These are phyloP conservation scores for Brettanomyces bruxellensis DNA, from an alignment of 805 yeast genomes.

Conservation along the genomic window DNA sequence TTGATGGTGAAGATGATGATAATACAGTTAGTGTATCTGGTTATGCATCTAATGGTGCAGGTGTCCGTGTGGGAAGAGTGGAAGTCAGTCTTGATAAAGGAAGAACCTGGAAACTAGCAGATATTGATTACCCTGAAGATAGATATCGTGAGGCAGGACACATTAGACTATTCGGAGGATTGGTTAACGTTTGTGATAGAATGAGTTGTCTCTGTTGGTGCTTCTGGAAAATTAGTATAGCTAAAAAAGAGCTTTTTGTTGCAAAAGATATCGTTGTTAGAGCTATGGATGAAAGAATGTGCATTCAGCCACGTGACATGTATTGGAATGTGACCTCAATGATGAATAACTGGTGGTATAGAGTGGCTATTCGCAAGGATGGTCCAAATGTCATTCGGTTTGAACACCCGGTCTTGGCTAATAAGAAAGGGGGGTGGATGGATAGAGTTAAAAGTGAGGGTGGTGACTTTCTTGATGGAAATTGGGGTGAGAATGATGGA, in stretches of 20 bases:
- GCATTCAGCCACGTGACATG: conserved; percentile 27
- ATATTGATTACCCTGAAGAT: conserved; percentile 26
- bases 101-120: conserved; percentile 21
- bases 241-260: conserved; percentile 9
- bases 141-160: conserved; percentile 23
- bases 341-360: conserved; percentile 30
- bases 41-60: conserved; percentile 30
- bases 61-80: conserved; percentile 25
- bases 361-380: conserved; percentile 20
- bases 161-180: conserved; percentile 24
- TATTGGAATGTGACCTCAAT: conserved; percentile 30
- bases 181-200: conserved; percentile 26
- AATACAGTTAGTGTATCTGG: conserved; percentile 21
- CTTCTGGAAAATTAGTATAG: conserved; percentile 23
- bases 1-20: conserved; percentile 1
- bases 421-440: conserved; percentile 28
- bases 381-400: conserved; percentile 8
- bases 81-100: conserved; percentile 27
- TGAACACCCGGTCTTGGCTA: conserved; percentile 22
- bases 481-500: conserved; percentile 24
- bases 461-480: conserved; percentile 22
- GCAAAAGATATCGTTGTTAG: conserved; percentile 26
- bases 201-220: conserved; percentile 27
- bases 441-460: conserved; percentile 25
- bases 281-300: conserved; percentile 29